Percentiles rank a stretch among this genome's conserved stretches.
Conservation (phyloP, 2,329 filamentous ascomycete species). For the Phyllosticta citribraziliensis region DNA sequence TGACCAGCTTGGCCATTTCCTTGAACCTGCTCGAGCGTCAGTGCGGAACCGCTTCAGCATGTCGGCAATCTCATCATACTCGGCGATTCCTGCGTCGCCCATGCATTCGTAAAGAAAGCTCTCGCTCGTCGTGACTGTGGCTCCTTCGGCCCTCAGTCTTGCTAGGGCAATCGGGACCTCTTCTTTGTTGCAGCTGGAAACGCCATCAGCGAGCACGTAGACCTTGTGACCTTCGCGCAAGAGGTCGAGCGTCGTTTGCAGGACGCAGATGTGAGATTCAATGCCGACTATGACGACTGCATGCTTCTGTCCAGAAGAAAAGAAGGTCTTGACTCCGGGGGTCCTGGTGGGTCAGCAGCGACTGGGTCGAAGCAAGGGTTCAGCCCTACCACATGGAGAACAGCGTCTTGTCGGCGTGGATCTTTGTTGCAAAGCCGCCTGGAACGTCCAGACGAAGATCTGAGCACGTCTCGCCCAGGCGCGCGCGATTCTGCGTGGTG, state of each 20-base stretch:
- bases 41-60: background rate
- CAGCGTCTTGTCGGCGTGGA: constrained; percentile 70
- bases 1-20: constrained; percentile 64
- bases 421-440: constrained; percentile 42
- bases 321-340: constrained; percentile 16
- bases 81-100: constrained; percentile 63
- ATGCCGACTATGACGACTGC: constrained; percentile 79
- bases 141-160: constrained; percentile 65
- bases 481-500: constrained; percentile 73
- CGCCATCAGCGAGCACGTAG: constrained; percentile 80
- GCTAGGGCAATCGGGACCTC: constrained; percentile 74
- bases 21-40: constrained; percentile 46
- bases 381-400: constrained; percentile 61
- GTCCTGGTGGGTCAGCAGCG: constrained; percentile 12
- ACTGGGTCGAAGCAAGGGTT: constrained; percentile 18
- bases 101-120: constrained; percentile 82
- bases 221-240: constrained; percentile 66
- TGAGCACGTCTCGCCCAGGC: constrained; percentile 69
- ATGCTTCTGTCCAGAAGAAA: constrained; percentile 26
- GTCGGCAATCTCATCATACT: constrained; percentile 26
- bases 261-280: constrained; percentile 88
- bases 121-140: constrained; percentile 76
- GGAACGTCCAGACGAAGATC: constrained; percentile 51
- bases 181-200: constrained; percentile 75
- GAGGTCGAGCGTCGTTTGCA: constrained; percentile 81